Evolutionary conservation across 192 early-diverging fungal genomes (phyloP), one percentile per base, ranked within the genome.

Genomic region (Podila horticola): DNA sequence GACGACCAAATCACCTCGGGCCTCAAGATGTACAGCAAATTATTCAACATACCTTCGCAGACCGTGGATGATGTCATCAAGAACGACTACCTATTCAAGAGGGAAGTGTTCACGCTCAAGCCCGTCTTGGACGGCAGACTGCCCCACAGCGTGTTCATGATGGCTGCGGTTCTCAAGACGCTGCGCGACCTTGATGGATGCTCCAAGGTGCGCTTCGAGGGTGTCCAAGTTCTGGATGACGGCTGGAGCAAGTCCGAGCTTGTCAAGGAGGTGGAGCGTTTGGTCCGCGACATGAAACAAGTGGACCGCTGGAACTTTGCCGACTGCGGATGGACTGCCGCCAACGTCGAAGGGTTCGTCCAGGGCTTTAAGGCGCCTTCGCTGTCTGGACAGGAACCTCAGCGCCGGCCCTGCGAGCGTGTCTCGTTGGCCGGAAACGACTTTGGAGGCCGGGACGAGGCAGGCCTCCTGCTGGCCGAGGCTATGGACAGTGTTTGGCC

Each of bases 251-350:
- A 20, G 41, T 61, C 67, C 34, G 77, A 81, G 67, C 15, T 81
- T 62, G 55, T 81, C 38, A 63, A 73, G 26, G 77, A 81, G 50
- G 58, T 81, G 24, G 34, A 69, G 55, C 67, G 48, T 30, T 72
- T 81, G 77, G 62, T 61, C 15, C n/a, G 58, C n/a, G 71, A 69
- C 57, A 81, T 81, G 77, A 73, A 66, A 31, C 45, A 65, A 19
- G 66, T 81, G 60, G 67, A 73, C 20, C 61, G 67, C 19, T 81
- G 77, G 77, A 73, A 72, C 67, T 81, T 81, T 81, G 77, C 65
- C 13, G 55, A 64, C 13, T 81, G 77, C 24, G 71, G 71, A 31
- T 81, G 77, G 77, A 58, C 60, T 15, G 58, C 67, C 8, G 49
- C 60, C 24, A 81, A 71, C 13, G 63, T 65, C 29, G 10, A 66